Conservation (phyloP, 148 eudicot genomes). For the Chenopodium quinoa region DNA sequence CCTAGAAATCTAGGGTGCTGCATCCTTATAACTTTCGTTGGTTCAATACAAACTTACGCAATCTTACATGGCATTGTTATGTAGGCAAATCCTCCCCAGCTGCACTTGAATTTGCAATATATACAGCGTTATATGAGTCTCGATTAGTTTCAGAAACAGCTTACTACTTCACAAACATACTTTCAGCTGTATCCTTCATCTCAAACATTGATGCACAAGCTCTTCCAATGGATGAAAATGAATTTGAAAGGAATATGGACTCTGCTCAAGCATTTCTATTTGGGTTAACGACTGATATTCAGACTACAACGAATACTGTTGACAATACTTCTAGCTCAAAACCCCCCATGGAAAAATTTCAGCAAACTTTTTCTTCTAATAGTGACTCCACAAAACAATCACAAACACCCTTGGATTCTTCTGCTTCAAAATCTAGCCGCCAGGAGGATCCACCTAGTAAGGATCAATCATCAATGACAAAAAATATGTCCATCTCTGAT, state of each 20-base stretch:
- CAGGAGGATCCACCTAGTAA: constrained; percentile 35
- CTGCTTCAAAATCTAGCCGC: constrained; percentile 37
- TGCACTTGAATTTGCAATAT: constrained; percentile 84
- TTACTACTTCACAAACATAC: constrained; percentile 91
- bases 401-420: constrained; percentile 32
- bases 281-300: constrained; percentile 52
- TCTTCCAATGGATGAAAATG: constrained; percentile 81
- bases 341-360: constrained; percentile 36
- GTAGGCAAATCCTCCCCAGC: constrained; percentile 93
- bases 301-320: constrained; percentile 30
- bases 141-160: constrained; percentile 85
- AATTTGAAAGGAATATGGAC: constrained; percentile 79
- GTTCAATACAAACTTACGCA: neutral
- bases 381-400: constrained; percentile 30
- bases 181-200: constrained; percentile 89
- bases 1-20: neutral
- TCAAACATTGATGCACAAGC: constrained; percentile 70
- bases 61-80: constrained; percentile 8
- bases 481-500: constrained; percentile 64
- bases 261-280: constrained; percentile 68
- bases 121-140: constrained; percentile 81
- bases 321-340: constrained; percentile 29
- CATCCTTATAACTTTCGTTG: neutral
- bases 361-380: constrained; percentile 28
- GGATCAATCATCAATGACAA: constrained; percentile 35